Evolutionary conservation across 257 asterid genomes (phyloP), one percentile per base, ranked within the genome.

Genomic region (Voacanga thouarsii): DNA sequence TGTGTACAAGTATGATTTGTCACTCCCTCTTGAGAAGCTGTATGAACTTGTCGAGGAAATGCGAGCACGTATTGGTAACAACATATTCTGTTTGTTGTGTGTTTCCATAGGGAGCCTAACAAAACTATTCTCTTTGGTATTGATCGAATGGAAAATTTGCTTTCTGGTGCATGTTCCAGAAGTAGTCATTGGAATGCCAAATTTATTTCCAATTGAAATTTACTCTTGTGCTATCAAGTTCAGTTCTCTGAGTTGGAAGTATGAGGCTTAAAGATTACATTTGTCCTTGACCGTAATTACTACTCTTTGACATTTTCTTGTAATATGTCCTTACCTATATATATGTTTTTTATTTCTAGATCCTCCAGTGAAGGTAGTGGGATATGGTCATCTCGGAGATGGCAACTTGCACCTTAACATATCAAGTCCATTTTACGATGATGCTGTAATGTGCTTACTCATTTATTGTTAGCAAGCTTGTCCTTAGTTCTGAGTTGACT

Each of bases 321-420:
- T 75, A 12, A 30, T 26, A 47, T 53, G 43, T 57, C 26, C 44
- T 3, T 7, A 56, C 71, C 55, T 30, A 30, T 12, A 33, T 33
- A n/a, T n/a, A n/a, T 33, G 1, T 39, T 60, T n/a, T 15, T 77
- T 12, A 39, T 74, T 69, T 87, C 49, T 76, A 93, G 99, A 90
- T 71, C 77, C 88, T 72, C 73, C 73, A 63, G 96, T 92, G 30
- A 88, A 89, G 80, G 98, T 93, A 26, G 97, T 93, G 70, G 97
- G 90, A 56, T 95, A 89, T 77, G 99, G 99, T 67, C 99, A 95
- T 85, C 97, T 95, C 73, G 99, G 99, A 79, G 99, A 95, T 81
- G 96, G 98, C 68, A 95, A 95, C 91, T 84, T 95, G 59, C 99
- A 93, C 87, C 97, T 95, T 55, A 95, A 95, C 81, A 90, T 95